These are phyloP conservation scores for Diaporthe caulivora DNA, from an alignment of 2,329 filamentous ascomycete species.

Conservation along the genomic window DNA sequence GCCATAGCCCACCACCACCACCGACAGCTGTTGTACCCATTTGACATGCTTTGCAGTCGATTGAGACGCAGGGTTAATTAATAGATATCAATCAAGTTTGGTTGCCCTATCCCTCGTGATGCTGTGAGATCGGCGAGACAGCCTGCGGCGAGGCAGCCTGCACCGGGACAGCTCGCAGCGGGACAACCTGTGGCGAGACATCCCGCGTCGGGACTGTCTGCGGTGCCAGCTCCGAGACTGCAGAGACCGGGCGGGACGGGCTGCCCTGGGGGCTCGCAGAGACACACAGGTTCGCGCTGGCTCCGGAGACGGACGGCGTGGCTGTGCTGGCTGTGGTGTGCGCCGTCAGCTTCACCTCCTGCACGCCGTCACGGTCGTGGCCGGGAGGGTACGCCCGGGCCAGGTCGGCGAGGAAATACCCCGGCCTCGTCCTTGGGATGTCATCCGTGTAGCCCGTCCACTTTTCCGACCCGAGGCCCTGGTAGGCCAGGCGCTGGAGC, in stretches of 20 bases:
- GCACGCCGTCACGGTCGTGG: no score
- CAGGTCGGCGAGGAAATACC: slow-evolving; percentile 1
- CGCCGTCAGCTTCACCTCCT: background rate
- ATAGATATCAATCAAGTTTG: fast-evolving
- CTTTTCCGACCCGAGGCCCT: slow-evolving; percentile 14
- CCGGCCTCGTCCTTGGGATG: slow-evolving; percentile 20
- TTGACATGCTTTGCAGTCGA: background rate
- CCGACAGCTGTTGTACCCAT: background rate
- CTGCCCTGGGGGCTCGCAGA: background rate
- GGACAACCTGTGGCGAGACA: no score
- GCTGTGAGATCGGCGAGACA: slow-evolving; percentile 1
- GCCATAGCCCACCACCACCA: background rate
- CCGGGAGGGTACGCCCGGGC: background rate
- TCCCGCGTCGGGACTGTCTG: background rate
- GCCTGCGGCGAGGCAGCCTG: background rate
- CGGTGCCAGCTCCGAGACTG: background rate
- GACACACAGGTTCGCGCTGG: background rate
- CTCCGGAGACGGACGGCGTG: background rate
- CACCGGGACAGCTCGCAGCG: background rate
- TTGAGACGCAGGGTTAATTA: background rate
- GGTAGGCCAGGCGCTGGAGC: slow-evolving; percentile 21
- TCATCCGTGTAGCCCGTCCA: slow-evolving; percentile 1
- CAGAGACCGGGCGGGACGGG: background rate
- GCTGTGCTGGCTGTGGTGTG: background rate
- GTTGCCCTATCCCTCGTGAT: background rate